A percentile compares a stretch with the other conserved stretches of the same genome.
These are phyloP conservation scores for Asterophora parasitica DNA, from an alignment of 768 basidiomycete genomes.

Conservation along the genomic window DNA sequence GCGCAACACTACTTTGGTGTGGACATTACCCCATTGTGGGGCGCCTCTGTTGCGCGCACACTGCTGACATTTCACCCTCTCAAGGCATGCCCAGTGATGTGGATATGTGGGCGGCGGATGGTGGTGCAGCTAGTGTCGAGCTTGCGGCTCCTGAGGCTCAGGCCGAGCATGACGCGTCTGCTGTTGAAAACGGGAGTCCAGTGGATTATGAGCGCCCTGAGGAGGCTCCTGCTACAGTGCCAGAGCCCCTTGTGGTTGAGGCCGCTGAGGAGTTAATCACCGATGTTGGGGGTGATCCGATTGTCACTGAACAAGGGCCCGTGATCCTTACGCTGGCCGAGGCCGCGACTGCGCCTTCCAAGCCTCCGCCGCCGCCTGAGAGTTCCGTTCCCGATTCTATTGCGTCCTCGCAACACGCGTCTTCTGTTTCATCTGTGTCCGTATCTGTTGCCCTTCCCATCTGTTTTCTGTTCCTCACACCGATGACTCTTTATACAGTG, in stretches of 20 bases:
- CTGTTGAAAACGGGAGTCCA: conserved; percentile 7
- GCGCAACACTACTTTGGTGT: conserved; percentile 36
- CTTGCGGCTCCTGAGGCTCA: conserved; percentile 9
- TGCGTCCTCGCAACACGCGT: conserved; percentile 28
- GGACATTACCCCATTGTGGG: conserved; percentile 40
- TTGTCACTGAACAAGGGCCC: conserved; percentile 15
- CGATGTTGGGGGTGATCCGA: conserved; percentile 8
- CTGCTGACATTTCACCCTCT: conserved; percentile 54
- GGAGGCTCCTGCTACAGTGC: conserved; percentile 20
- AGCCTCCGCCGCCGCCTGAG: conserved; percentile 8
- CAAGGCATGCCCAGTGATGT: conserved; percentile 42
- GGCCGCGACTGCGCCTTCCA: conserved; percentile 6
- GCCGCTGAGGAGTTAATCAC: conserved; percentile 5
- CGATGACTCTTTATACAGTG: conserved; percentile 33
- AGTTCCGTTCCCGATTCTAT: conserved; percentile 26
- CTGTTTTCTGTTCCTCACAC: conserved; percentile 34
- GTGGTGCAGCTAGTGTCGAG: conserved; percentile 19
- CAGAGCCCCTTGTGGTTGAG: conserved; percentile 7
- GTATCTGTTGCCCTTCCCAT: conserved; percentile 39
- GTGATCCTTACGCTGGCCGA: conserved; percentile 16
- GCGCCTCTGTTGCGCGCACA: conserved; percentile 48
- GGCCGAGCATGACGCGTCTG: conserved; percentile 11
- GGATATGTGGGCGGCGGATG: conserved; percentile 34
- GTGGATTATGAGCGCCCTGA: conserved; percentile 20
- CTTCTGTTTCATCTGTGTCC: conserved; percentile 40